Evolutionary conservation across 345 rosid genomes (phyloP), one percentile per base, ranked within the genome.

Genomic region (Salix purpurea): DNA sequence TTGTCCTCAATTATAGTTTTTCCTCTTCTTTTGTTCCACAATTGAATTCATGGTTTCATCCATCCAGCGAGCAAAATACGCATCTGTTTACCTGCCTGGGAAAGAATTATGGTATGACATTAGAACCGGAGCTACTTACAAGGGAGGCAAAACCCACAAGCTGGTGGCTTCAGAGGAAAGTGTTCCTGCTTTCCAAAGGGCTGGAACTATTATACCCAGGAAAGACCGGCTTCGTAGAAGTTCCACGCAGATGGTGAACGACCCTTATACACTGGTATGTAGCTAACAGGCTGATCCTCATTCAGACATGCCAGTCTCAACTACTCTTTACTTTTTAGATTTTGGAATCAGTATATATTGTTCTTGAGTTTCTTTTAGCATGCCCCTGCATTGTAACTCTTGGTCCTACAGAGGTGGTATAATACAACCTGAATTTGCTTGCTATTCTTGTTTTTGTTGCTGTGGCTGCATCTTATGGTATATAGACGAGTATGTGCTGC

Each of bases 251-350:
- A 96, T 91, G 96, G 85, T 84, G 74, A 91, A 91, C 76, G 97
- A 96, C 88, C 99, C 99, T 76, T 96, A 90, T 73, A 91, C 97
- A 54, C 83, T 96, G 97, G 99, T 96, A 91, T 39, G 92, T 78
- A 48, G 24, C 69, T 65, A 60, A 28, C 61, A 13, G 9, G 46
- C 14, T 74, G 65, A 56, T 40, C 34, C 48, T 75, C 71, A 15
- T 28, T 36, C 46, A 48, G 32, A 8, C 54, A 70, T 69, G 60
- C 65, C 28, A 12, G 23, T 73, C 32, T 73, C 73, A 66, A 4
- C 66, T 71, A 39, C 72, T 16, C 48, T 46, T 65, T 32, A 11
- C 75, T 28, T 10, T 5, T 36, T 24, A 23, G 28, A 48, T 37
- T 73, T 21, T 15, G 58, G 61, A 21, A n/a, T 72, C 67, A 0